Evolutionary conservation across 106 monocot genomes (phyloP), one percentile per base, ranked within the genome.

Genomic region (Platanthera guangdongensis): DNA sequence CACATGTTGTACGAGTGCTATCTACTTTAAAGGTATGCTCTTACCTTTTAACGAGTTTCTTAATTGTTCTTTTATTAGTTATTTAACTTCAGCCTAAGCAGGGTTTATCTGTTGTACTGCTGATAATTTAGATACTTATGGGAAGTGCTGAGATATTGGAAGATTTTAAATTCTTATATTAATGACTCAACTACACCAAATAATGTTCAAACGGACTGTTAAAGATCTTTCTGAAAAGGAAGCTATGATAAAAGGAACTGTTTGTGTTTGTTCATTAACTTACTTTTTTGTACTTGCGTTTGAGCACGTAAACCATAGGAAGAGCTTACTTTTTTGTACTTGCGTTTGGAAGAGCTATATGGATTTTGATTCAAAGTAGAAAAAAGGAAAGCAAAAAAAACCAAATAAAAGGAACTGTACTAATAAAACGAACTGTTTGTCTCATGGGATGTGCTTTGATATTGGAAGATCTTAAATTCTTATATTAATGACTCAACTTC

Each of bases 1-100:
- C 91, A 19, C 91, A 92, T 53, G 85, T 92, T 64, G 91, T 88
- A 7, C 81, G 91, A 53, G 73, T 78, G 3, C 12, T 88, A 50
- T 68, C 86, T 55, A 79, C 82, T 60, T 76, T 92, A 67, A 92
- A 92, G 92, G 92, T 92, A 64, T 46, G 9, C 30, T 4, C 14
- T 32, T 21, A 68, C 57, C 7, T 57, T 21, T 30, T 39, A 55
- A 8, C 63, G 16, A 75, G 16, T 0, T 60, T 39, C 7, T 47
- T 79, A 13, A 3, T 72, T 12, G 51, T 63, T 21, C 52, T 32
- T 52, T 3, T 2, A 8, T 3, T 25, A 28, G 5, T 68, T 45
- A n/a, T 50, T 16, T 15, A 28, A 78, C 7, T 52, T 70, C 21
- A 70, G 49, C 50, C 10, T 72, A 22, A 10, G 3, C 21, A 51